Conservation (phyloP, 2,329 filamentous ascomycete species). For the Colletotrichum scovillei region DNA sequence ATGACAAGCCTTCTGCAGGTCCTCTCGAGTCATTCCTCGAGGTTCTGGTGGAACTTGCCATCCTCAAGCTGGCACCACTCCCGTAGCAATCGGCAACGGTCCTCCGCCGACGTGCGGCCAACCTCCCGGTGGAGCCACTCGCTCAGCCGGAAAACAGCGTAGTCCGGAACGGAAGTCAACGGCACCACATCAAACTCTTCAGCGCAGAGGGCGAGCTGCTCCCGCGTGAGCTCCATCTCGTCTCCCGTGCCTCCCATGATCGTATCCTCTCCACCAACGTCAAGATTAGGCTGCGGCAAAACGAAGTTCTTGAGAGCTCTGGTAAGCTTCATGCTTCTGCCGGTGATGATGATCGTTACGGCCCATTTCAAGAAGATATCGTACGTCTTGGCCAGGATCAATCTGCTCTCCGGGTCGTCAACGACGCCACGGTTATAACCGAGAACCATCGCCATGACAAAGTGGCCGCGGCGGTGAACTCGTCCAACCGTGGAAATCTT, state of each 20-base stretch:
- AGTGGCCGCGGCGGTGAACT: neutral
- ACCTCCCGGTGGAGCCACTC: neutral
- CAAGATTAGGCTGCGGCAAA: no score
- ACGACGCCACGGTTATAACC: no score
- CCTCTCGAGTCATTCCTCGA: neutral
- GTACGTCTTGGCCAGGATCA: neutral
- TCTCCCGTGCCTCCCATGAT: no score
- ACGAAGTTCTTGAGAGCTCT: neutral
- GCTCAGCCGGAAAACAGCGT: neutral
- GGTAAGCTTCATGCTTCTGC: neutral
- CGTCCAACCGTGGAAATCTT: neutral
- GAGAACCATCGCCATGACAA: neutral
- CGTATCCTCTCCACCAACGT: neutral
- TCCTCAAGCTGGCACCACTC: neutral
- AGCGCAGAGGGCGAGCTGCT: neutral
- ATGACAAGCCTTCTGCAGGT: neutral
- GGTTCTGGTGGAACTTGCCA: neutral
- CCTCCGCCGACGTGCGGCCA: neutral
- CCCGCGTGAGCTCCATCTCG: neutral
- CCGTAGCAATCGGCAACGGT: neutral
- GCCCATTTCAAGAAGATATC: neutral
- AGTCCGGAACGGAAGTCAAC: neutral
- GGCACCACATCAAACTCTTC: neutral
- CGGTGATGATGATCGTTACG: neutral
- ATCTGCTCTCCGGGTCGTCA: neutral